Base-by-base conservation (phyloP, 225 moss, liverwort and hornwort species). In the Ulota crispa region DNA sequence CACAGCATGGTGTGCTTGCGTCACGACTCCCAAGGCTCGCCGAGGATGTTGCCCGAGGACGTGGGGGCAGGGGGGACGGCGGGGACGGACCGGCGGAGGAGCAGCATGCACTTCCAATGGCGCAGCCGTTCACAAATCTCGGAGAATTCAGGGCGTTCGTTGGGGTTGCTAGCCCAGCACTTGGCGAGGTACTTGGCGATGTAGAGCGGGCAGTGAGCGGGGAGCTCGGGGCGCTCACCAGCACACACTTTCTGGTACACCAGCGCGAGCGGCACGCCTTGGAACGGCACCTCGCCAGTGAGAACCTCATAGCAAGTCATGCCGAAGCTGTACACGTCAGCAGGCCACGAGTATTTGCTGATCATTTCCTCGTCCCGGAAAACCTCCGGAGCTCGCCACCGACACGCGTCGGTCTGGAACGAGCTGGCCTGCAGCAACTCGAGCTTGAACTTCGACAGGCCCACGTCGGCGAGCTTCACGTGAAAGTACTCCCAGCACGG, bases 51-150 rank as follows among this genome's bases (percentile, higher is more conserved):
- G 52, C 88, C 90, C 24, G 81, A 76, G 75, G 79, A 64, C 18
- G 61, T 72, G 2, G 75, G 9, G 2, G 57, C 47, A 1, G 81
- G 76, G 0, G 86, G 86, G 7, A 75, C 68, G 18, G 77, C 77
- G 2, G 90, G 77, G 59, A 90, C 42, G 5, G 90, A 90, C 36
- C 70, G 59, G 32, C 90, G 88, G 10, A 90, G 82, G 52, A 90
- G 90, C 64, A 90, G 61, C 88, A 90, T 86, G 77, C 90, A 88
- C 78, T 90, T 90, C 88, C 90, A 90, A 15, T 88, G 90, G 7
- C 90, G 86, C 42, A 90, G 71, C 5, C 88, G 84, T 59, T 90
- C 86, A 8, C 90, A 90, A 57, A 90, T 90, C 80, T 90, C 88
- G n/a, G 88, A 86, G 50, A 84, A 84, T 39, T 88, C 88, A 0